Evolutionary conservation across 2,329 filamentous ascomycete genomes (phyloP).

Genomic region (Ophiostoma perfectum): DNA sequence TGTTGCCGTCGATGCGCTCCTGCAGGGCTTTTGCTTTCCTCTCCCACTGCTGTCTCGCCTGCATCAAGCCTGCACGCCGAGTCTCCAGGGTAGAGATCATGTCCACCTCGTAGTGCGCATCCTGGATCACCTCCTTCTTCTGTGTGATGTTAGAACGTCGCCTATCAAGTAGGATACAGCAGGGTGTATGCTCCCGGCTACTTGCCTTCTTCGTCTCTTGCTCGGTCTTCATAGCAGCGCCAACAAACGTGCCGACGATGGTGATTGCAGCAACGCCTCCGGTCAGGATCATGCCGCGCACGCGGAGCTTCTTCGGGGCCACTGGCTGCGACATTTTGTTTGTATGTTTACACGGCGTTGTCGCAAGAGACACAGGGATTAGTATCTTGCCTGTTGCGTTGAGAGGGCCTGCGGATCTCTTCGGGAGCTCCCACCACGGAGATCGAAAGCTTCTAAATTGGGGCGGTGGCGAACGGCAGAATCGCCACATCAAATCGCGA

Average conservation of each 20-base stretch:
- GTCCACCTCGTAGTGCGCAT: slow-evolving; percentile 29
- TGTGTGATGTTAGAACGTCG: neutral
- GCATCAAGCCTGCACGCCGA: slow-evolving; percentile 28
- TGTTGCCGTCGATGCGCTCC: slow-evolving; percentile 28
- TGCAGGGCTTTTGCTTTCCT: slow-evolving; percentile 31
- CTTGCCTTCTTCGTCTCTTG: slow-evolving; percentile 27
- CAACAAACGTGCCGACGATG: slow-evolving; percentile 32
- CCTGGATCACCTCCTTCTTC: slow-evolving; percentile 25
- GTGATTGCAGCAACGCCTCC: slow-evolving; percentile 31
- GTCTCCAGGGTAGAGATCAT: slow-evolving; percentile 32
- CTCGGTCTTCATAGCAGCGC: slow-evolving; percentile 34
- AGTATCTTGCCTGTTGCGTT: neutral
- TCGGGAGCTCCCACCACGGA: slow-evolving; percentile 6
- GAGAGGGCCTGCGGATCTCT: neutral
- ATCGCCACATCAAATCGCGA: neutral
- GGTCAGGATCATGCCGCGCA: slow-evolving; percentile 26
- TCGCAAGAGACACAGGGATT: neutral
- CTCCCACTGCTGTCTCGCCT: slow-evolving; percentile 30
- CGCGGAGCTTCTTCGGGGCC: slow-evolving; percentile 17
- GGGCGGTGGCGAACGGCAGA: slow-evolving; percentile 26
- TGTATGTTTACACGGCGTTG: neutral
- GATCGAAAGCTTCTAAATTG: slow-evolving; percentile 16
- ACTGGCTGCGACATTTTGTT: neutral
- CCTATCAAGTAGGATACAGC: neutral
- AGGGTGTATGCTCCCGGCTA: neutral